Percentiles rank a stretch among this genome's conserved stretches.
Conservation (phyloP, 2,329 filamentous ascomycete genomes). For the Talaromyces marneffei region DNA sequence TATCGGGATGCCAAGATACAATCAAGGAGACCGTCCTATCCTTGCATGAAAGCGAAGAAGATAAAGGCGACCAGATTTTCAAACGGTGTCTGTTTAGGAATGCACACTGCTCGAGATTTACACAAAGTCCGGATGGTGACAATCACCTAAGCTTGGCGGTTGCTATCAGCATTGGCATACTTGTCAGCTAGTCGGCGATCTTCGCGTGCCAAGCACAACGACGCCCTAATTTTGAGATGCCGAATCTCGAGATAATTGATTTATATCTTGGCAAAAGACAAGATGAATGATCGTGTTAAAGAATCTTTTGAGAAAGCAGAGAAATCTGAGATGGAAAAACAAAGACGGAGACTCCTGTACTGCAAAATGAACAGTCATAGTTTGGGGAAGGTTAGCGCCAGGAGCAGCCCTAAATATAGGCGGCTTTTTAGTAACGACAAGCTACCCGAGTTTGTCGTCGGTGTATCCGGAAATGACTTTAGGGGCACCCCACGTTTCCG, state of each 20-base stretch:
- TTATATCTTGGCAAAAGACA: not conserved
- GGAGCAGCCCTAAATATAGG: not conserved
- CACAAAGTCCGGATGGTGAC: constrained; percentile 3
- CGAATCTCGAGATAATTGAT: not conserved
- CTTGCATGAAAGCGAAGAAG: constrained; percentile 5
- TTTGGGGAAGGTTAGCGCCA: not conserved
- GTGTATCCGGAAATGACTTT: not conserved
- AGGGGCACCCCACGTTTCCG: constrained; percentile 3
- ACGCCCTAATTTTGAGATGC: not conserved
- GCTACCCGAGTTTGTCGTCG: constrained; percentile 7
- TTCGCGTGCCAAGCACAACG: constrained; percentile 4
- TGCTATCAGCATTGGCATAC: not conserved
- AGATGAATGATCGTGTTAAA: not conserved
- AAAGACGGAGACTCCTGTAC: not conserved
- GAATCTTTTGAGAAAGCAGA: not conserved
- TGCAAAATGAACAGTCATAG: not conserved
- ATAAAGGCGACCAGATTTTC: not conserved
- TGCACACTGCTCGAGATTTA: not conserved
- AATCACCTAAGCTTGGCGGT: constrained; percentile 2
- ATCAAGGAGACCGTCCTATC: not conserved
- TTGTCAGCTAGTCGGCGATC: constrained; percentile 2
- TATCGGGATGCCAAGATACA: constrained; percentile 5
- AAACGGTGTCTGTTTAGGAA: not conserved
- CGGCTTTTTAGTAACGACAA: not conserved
- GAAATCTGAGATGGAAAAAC: not conserved